These are phyloP conservation scores for Rhizopus arrhizus DNA, from an alignment of 371 early-diverging fungal species.

Conservation along the genomic window DNA sequence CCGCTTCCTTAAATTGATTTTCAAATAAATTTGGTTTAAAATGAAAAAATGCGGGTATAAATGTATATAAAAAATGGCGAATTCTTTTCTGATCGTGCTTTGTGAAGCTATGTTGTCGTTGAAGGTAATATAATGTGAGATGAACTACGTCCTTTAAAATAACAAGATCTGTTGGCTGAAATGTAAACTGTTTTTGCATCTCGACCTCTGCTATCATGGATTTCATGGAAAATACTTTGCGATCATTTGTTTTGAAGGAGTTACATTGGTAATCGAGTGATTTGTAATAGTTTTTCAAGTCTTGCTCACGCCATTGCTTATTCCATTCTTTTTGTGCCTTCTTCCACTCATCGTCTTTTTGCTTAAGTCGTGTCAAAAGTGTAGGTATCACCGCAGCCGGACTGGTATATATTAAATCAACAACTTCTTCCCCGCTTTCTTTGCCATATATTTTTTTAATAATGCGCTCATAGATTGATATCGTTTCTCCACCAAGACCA, in stretches of 20 bases:
- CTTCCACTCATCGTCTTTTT: constrained; percentile 95
- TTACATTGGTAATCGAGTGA: constrained; percentile 95
- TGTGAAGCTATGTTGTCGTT: constrained; percentile 56
- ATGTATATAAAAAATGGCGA: constrained; percentile 70
- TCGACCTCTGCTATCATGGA: constrained; percentile 79
- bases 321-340: constrained; percentile 68
- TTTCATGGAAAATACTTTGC: constrained; percentile 64
- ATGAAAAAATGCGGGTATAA: constrained; percentile 78
- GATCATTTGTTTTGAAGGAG: constrained; percentile 88
- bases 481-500: constrained; percentile 80
- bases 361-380: constrained; percentile 90
- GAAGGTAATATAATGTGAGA: constrained; percentile 56
- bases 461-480: constrained; percentile 79
- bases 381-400: constrained; percentile 93
- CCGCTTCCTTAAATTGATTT: constrained; percentile 37
- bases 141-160: constrained; percentile 70
- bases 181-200: constrained; percentile 80
- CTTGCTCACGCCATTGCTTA: constrained; percentile 95
- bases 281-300: constrained; percentile 93
- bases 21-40: too few relatives aligned
- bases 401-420: constrained; percentile 87
- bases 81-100: constrained; percentile 71
- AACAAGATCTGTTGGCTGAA: constrained; percentile 58
- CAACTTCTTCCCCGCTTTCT: constrained; percentile 83
- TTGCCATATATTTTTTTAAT: constrained; percentile 89